A percentile compares a stretch with the other conserved stretches of the same genome.
phyloP scores from a whole-genome alignment of 208 protist genomes.

The Leishmania aethiopica region DNA sequence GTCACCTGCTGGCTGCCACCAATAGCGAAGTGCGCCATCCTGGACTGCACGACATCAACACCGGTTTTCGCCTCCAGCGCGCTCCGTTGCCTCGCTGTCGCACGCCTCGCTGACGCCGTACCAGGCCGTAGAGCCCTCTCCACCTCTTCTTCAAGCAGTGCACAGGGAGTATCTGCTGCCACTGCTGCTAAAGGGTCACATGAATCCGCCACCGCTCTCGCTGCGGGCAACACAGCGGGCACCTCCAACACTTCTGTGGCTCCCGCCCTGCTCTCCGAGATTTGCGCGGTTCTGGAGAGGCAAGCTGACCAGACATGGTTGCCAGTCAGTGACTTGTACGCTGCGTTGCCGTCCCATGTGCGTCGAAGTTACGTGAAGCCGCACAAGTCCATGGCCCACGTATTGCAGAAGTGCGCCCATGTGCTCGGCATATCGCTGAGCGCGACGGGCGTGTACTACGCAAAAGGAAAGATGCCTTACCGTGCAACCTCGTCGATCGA shows the following conservation, averaged over 20 bases:
- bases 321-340: slow-evolving; percentile 66
- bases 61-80: not conserved
- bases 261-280: slow-evolving; percentile 18
- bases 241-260: slow-evolving; percentile 15
- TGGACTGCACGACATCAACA: not conserved
- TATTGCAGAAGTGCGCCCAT: slow-evolving; percentile 41
- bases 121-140: not conserved
- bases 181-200: not conserved
- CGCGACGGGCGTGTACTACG: slow-evolving; percentile 61
- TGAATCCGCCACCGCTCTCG: not conserved
- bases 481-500: not conserved
- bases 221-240: not conserved
- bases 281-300: slow-evolving; percentile 17
- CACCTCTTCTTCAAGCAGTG: not conserved
- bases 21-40: not conserved
- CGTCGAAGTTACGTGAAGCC: slow-evolving; percentile 72
- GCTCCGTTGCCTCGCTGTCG: not conserved
- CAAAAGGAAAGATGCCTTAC: slow-evolving; percentile 32
- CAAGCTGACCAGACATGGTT: slow-evolving; percentile 44
- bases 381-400: slow-evolving; percentile 70
- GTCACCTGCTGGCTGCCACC: not conserved
- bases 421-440: slow-evolving; percentile 52
- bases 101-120: not conserved
- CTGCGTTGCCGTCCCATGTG: slow-evolving; percentile 47
- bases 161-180: not conserved